Evolutionary conservation across 495 filamentous ascomycete species (phyloP).

Genomic region (Thermochaetoides thermophila): DNA sequence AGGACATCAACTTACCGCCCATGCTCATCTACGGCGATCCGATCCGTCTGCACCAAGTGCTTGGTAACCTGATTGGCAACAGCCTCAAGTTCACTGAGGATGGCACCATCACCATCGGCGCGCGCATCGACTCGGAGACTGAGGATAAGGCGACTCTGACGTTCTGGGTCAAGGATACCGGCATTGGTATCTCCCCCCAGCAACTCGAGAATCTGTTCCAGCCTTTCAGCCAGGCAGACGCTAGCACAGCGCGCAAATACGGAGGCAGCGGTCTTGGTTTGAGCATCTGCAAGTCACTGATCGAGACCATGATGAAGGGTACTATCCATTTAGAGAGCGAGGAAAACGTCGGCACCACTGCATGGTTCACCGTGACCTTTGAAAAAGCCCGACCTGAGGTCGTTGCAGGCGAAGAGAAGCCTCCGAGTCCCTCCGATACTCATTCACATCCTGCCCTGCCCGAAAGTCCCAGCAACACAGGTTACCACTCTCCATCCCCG

Average conservation of each 20-base stretch:
- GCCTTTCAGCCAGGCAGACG: slow-evolving; percentile 83
- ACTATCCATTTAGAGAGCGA: slow-evolving; percentile 68
- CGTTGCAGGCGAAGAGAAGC: slow-evolving; percentile 32
- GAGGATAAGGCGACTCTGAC: slow-evolving; percentile 55
- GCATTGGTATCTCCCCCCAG: slow-evolving; percentile 73
- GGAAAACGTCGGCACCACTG: slow-evolving; percentile 64
- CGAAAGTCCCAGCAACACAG: slow-evolving; percentile 4
- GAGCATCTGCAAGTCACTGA: slow-evolving; percentile 88
- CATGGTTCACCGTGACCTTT: slow-evolving; percentile 71
- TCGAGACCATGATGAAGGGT: slow-evolving; percentile 80
- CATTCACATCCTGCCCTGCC: slow-evolving; percentile 3
- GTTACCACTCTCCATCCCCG: not conserved
- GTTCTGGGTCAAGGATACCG: slow-evolving; percentile 79
- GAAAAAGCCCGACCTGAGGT: slow-evolving; percentile 51
- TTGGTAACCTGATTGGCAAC: slow-evolving; percentile 87
- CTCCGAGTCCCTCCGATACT: not conserved
- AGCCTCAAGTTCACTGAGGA: slow-evolving; percentile 86
- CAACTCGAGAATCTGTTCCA: slow-evolving; percentile 75
- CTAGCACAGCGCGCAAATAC: slow-evolving; percentile 72
- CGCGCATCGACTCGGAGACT: slow-evolving; percentile 53
- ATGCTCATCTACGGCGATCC: slow-evolving; percentile 82
- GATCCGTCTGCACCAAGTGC: slow-evolving; percentile 78
- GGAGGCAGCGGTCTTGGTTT: slow-evolving; percentile 82
- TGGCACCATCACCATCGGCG: slow-evolving; percentile 68
- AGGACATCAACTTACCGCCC: slow-evolving; percentile 61